Base-by-base conservation (phyloP, 176 grass and related monocot species). In the Alopecurus myosuroides region DNA sequence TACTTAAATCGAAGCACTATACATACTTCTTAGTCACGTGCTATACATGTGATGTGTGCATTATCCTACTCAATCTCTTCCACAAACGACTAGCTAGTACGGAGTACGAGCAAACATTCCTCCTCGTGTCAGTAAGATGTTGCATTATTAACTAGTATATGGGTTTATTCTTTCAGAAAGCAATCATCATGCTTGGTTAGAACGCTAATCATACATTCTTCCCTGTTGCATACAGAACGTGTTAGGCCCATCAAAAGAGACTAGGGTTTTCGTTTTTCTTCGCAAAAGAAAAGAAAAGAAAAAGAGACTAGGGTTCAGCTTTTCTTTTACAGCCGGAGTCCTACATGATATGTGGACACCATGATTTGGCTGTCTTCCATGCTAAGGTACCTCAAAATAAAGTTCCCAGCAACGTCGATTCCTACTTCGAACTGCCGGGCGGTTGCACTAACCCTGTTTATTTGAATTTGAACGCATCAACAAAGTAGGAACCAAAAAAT, bases 231-330 rank as follows among this genome's bases (percentile, higher is more conserved):
- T 75, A 85, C 78, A 68, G 78, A 87, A 77, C 41, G 87, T 81
- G 90, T 81, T 76, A 92, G 85, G 46, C 85, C 57, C 93, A 92
- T 62, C 77, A 91, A 51, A 92, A 92, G 90, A 86, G 78, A 75
- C 17, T 14, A 9, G 45, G 12, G 10, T 25, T 35, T 78, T 25
- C 40, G 19, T 41, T 79, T 85, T 68, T 26, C 17, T 56, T 11
- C n/a, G n/a, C n/a, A n/a, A n/a, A n/a, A n/a, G n/a, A n/a, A n/a
- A n/a, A n/a, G n/a, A n/a, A n/a, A n/a, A n/a, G n/a, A n/a, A 91
- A 51, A 92, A 92, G 90, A 86, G 78, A 75, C 17, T 14, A 9
- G 45, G 10, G 31, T 35, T 78, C 31, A 42, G 19, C 35, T 79
- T 85, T 68, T 26, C 17, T 56, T 11, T 28, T 77, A 35, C 51